A percentile compares a stretch with the other conserved stretches of the same genome.
Conservation (phyloP, 164 flowering plant genomes). For the Buxus sempervirens region DNA sequence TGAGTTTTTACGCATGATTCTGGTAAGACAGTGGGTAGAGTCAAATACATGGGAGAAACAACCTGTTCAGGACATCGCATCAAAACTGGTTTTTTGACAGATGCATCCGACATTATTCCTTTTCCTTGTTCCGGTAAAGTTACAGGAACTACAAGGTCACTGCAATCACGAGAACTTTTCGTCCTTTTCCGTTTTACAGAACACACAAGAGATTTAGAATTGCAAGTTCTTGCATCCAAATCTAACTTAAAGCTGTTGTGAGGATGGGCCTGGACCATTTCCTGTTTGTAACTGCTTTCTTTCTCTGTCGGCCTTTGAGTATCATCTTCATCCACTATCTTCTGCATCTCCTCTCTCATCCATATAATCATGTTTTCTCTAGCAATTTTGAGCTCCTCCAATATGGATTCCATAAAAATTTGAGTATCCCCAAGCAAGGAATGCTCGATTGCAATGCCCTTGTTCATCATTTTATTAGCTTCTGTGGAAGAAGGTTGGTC, state of each 20-base stretch:
- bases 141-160: conserved; percentile 9
- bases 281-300: conserved; percentile 7
- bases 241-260: conserved; percentile 18
- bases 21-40: conserved; percentile 24
- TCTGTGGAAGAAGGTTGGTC: conserved; percentile 9
- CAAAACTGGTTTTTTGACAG: conserved; percentile 8
- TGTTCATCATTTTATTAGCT: conserved; percentile 17
- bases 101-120: conserved; percentile 7
- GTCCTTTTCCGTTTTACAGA: conserved; percentile 13
- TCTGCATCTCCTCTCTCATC: conserved; percentile 42
- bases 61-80: conserved; percentile 9
- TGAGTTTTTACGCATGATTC: conserved; percentile 11
- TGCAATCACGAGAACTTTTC: conserved; percentile 4
- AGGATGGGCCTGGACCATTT: conserved; percentile 8
- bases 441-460: conserved; percentile 5
- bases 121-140: conserved; percentile 7
- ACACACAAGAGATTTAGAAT: conserved; percentile 3
- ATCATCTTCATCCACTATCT: conserved; percentile 21
- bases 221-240: conserved; percentile 14
- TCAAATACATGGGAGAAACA: conserved; percentile 30
- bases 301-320: conserved; percentile 3
- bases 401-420: conserved; percentile 30
- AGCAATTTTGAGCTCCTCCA: conserved; percentile 34
- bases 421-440: conserved; percentile 20
- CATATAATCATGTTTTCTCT: conserved; percentile 28